Percentiles rank a stretch among this genome's conserved stretches.
These are phyloP conservation scores for Murraya paniculata DNA, from an alignment of 345 rosid genomes.

Conservation along the genomic window DNA sequence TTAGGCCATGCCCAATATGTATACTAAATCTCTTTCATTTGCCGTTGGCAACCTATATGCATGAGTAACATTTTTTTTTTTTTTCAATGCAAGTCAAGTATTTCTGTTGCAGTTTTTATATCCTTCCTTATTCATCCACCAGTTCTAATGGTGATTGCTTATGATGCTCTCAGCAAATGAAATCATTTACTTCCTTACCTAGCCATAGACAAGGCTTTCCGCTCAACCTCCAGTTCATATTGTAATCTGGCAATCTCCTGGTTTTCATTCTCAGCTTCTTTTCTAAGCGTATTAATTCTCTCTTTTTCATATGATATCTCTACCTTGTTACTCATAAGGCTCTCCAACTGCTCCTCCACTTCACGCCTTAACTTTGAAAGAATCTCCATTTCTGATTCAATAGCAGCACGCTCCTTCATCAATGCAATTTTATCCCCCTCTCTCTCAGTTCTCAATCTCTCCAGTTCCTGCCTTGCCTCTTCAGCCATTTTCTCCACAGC, in stretches of 20 bases:
- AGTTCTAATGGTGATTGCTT: not conserved
- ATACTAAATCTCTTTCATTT: not conserved
- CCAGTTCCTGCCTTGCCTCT: constrained; percentile 68
- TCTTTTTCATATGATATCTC: constrained; percentile 81
- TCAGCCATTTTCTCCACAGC: constrained; percentile 82
- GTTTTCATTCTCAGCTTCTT: constrained; percentile 69
- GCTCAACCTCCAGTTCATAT: constrained; percentile 77
- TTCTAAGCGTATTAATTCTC: constrained; percentile 55
- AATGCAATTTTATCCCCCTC: constrained; percentile 62
- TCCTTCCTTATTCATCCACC: not conserved
- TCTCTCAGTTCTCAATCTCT: constrained; percentile 61
- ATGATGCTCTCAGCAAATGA: not conserved
- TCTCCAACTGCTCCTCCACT: constrained; percentile 72
- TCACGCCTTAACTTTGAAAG: constrained; percentile 62
- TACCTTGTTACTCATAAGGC: constrained; percentile 60
- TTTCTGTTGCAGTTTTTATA: too few species aligned
- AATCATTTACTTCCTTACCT: constrained; percentile 44
- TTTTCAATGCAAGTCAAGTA: not conserved
- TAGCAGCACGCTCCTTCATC: constrained; percentile 61
- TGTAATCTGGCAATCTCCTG: constrained; percentile 68
- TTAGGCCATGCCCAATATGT: not conserved
- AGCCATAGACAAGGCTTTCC: constrained; percentile 84
- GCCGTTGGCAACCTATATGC: not conserved
- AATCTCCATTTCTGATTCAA: constrained; percentile 83
- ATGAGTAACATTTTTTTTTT: not conserved